A percentile compares a stretch with the other conserved stretches of the same genome.
These are phyloP conservation scores for Gloeostereum incarnatum DNA, from an alignment of 768 basidiomycete genomes.

Conservation along the genomic window DNA sequence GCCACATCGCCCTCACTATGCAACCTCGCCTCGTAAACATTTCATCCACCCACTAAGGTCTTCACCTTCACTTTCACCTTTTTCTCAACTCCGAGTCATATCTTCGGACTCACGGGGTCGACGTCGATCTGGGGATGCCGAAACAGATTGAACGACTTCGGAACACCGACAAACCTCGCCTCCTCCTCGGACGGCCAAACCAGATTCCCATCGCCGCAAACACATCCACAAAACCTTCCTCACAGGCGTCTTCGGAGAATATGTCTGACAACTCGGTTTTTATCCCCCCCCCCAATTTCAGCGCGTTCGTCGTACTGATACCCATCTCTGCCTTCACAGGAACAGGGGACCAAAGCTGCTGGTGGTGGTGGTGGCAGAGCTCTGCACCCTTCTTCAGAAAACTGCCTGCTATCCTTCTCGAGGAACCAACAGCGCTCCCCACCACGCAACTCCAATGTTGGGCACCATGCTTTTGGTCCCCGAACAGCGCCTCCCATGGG, in stretches of 20 bases:
- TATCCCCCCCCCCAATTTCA: conserved; percentile 28
- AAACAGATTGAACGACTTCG: conserved; percentile 38
- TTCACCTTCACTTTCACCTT: conserved; percentile 12
- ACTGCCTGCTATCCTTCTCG: conserved; percentile 59
- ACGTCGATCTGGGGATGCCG: conserved; percentile 11
- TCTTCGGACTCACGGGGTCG: no score
- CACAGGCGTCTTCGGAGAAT: conserved; percentile 35
- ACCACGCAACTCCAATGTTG: conserved; percentile 54
- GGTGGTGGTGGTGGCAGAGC: conserved; percentile 11
- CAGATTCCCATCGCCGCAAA: conserved; percentile 50
- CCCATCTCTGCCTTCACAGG: conserved; percentile 17
- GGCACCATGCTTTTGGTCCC: conserved; percentile 57
- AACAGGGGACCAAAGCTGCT: conserved; percentile 16
- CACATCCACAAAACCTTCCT: conserved; percentile 43
- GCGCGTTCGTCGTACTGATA: conserved; percentile 26
- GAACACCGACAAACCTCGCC: conserved; percentile 31
- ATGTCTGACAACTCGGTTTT: conserved; percentile 36
- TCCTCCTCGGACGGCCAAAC: conserved; percentile 40
- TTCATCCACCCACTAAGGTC: conserved; percentile 13
- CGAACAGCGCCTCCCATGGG: conserved; percentile 47
- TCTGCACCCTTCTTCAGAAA: conserved; percentile 54
- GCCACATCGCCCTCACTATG: conserved; percentile 39
- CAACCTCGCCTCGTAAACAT: conserved; percentile 53
- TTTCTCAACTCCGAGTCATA: conserved; percentile 5
- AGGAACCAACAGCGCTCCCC: conserved; percentile 45